phyloP scores from a whole-genome alignment of 495 filamentous ascomycete species.

The Penicillium lividum region DNA sequence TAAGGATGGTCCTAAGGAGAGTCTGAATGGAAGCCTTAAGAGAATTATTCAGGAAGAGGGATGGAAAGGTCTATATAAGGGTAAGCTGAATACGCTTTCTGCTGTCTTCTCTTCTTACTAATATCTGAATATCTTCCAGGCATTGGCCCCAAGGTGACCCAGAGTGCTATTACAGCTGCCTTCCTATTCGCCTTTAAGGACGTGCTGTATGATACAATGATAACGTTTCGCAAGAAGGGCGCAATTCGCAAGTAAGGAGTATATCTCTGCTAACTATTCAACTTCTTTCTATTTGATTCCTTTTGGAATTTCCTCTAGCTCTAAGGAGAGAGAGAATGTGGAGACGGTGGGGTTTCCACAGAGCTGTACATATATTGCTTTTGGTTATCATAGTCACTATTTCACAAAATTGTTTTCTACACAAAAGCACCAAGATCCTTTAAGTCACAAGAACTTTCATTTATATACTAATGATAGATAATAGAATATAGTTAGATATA shows the following conservation, averaged over 20 bases:
- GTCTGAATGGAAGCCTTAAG: constrained; percentile 70
- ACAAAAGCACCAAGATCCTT: too few species aligned
- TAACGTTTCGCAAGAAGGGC: constrained; percentile 53
- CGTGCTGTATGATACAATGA: constrained; percentile 66
- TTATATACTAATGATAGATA: too few species aligned
- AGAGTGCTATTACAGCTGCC: constrained; percentile 94
- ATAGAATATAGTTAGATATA: too few species aligned
- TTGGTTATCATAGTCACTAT: too few species aligned
- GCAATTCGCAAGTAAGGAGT: constrained; percentile 39
- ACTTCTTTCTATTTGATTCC: not conserved
- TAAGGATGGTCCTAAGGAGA: constrained; percentile 64
- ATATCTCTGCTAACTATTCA: not conserved
- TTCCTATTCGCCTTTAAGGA: constrained; percentile 99
- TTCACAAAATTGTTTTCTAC: too few species aligned
- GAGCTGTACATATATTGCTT: too few species aligned
- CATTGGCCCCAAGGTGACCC: constrained; percentile 92
- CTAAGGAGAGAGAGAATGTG: too few species aligned
- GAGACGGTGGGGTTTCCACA: too few species aligned
- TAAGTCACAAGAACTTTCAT: too few species aligned
- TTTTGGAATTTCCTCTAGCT: not conserved
- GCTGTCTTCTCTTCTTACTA: not conserved
- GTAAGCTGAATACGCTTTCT: constrained; percentile 45
- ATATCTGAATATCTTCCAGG: constrained; percentile 44
- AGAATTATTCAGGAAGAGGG: constrained; percentile 86
- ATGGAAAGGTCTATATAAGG: constrained; percentile 86